A percentile compares a stretch with the other conserved stretches of the same genome.
phyloP scores from a whole-genome alignment of 2,329 filamentous ascomycete species.

The Cercospora zeae-maydis region DNA sequence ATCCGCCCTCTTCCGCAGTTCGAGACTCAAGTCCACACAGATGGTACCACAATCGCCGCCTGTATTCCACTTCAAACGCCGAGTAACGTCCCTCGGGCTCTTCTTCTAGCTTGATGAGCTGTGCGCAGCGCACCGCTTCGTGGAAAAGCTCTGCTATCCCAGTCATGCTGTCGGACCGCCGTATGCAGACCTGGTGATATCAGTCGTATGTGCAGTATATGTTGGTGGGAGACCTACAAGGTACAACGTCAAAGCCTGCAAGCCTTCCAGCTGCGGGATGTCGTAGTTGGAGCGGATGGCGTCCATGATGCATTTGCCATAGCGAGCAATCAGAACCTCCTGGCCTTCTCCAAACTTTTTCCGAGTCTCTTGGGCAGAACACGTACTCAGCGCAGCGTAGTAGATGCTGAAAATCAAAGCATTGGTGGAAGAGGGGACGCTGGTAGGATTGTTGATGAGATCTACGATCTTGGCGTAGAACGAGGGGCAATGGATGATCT shows the following conservation, averaged over 20 bases:
- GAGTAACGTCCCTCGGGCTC: constrained; percentile 19
- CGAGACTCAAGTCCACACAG: constrained; percentile 28
- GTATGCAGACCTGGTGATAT: constrained; percentile 21
- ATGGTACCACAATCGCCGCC: constrained; percentile 27
- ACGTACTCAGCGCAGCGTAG: constrained; percentile 28
- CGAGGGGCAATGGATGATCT: constrained; percentile 31
- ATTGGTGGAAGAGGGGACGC: constrained; percentile 15
- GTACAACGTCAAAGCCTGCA: constrained; percentile 27
- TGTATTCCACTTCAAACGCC: constrained; percentile 24
- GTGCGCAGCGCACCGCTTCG: constrained; percentile 23
- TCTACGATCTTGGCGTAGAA: constrained; percentile 22
- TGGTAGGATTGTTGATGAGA: constrained; percentile 18
- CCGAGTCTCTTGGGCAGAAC: constrained; percentile 25
- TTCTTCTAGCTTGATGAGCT: constrained; percentile 22
- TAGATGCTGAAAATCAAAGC: constrained; percentile 29
- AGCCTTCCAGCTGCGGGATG: constrained; percentile 20
- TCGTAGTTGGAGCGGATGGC: constrained; percentile 20
- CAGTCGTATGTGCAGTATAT: neutral
- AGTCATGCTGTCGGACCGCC: constrained; percentile 16
- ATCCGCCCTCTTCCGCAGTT: constrained; percentile 27
- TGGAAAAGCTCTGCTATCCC: constrained; percentile 22
- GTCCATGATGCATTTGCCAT: constrained; percentile 20
- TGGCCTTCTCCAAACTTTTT: constrained; percentile 26
- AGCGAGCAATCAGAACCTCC: constrained; percentile 19
- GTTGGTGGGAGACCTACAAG: constrained; percentile 14